phyloP scores from a whole-genome alignment of 2,329 filamentous ascomycete genomes.

The Calonectria pseudoreteaudii region DNA sequence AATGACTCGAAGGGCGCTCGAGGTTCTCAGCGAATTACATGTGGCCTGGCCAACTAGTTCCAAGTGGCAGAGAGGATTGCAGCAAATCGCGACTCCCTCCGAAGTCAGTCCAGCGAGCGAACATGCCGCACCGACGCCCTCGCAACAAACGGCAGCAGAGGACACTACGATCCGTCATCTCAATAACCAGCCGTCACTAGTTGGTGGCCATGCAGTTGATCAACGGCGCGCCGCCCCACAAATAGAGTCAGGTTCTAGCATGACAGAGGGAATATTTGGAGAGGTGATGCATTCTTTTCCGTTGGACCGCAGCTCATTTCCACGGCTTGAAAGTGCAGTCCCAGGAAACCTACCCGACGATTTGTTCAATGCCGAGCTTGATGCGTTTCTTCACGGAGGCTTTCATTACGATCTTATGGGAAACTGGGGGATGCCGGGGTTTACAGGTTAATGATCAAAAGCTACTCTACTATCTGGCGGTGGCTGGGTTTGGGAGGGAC shows the following conservation, averaged over 20 bases:
- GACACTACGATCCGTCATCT: neutral
- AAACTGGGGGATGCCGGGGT: constrained; percentile 15
- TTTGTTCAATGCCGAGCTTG: constrained; percentile 27
- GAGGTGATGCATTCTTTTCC: constrained; percentile 20
- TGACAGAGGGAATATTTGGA: constrained; percentile 19
- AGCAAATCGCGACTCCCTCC: constrained; percentile 33
- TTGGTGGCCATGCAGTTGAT: neutral
- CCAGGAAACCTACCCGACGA: constrained; percentile 8
- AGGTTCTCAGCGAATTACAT: constrained; percentile 40
- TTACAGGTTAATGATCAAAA: neutral
- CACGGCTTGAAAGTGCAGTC: constrained; percentile 3
- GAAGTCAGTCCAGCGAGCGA: constrained; percentile 15
- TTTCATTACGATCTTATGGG: constrained; percentile 29
- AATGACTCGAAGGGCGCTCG: constrained; percentile 41
- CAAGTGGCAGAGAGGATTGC: constrained; percentile 35
- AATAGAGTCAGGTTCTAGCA: neutral
- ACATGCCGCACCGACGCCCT: neutral
- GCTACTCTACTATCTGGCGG: neutral
- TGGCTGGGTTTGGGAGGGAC: neutral
- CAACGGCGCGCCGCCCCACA: neutral
- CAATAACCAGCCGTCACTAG: neutral
- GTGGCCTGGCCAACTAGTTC: constrained; percentile 42
- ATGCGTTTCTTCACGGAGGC: constrained; percentile 29
- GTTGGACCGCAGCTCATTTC: neutral
- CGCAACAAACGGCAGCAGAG: neutral